Conservation (phyloP, 164 flowering plant genomes). For the Buxus sempervirens region DNA sequence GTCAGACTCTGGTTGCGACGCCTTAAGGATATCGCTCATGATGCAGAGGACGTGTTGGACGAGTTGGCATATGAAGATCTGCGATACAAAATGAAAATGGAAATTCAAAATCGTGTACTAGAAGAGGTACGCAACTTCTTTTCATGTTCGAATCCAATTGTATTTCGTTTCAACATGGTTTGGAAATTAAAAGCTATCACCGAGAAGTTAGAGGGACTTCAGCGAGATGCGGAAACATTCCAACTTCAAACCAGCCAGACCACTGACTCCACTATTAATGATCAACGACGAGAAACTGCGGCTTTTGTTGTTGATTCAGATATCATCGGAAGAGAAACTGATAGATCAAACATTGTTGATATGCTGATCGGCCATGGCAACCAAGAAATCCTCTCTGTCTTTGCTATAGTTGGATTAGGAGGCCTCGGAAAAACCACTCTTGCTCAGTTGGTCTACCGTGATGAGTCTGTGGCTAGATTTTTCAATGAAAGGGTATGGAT, state of each 20-base stretch:
- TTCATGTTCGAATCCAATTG: too few relatives aligned
- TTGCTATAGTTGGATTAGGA: slow-evolving; percentile 22
- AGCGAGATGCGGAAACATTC: background rate
- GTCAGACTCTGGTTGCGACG: slow-evolving; percentile 6
- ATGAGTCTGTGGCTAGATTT: background rate
- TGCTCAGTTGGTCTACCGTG: slow-evolving; percentile 16
- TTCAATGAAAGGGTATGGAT: slow-evolving; percentile 15
- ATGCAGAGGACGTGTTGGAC: slow-evolving; percentile 12
- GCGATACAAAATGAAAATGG: background rate
- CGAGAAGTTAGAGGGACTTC: background rate
- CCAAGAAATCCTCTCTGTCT: background rate
- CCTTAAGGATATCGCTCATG: background rate
- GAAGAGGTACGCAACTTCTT: slow-evolving; percentile 3
- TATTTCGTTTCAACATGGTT: slow-evolving; percentile 8
- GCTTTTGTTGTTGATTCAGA: background rate
- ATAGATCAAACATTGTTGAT: background rate
- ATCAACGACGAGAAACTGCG: background rate
- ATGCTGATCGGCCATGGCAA: background rate
- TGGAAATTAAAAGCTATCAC: background rate
- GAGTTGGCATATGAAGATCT: slow-evolving; percentile 8
- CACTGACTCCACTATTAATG: background rate
- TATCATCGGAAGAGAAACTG: slow-evolving; percentile 9
- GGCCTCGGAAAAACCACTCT: slow-evolving; percentile 27
- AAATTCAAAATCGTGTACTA: background rate
- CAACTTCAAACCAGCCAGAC: background rate